Conservation (phyloP, 2,329 filamentous ascomycete species). For the Fusarium compactum region DNA sequence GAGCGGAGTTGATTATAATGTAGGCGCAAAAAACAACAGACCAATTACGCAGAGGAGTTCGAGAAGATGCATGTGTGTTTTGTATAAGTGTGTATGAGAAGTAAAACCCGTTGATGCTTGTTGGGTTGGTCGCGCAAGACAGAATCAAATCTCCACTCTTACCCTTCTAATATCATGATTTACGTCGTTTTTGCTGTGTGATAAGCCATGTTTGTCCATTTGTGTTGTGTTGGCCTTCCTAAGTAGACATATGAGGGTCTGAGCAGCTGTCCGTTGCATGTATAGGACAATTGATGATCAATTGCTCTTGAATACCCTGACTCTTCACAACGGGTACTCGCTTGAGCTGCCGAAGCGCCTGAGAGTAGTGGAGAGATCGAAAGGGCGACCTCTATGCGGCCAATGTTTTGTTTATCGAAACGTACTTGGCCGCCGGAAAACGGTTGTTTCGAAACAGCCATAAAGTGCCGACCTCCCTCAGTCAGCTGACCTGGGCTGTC, state of each 20-base stretch:
- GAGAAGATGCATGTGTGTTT: slow-evolving; percentile 11
- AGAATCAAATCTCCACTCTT: slow-evolving; percentile 50
- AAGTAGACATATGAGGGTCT: not conserved
- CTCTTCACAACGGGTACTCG: not conserved
- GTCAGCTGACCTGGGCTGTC: not conserved
- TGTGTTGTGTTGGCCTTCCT: not conserved
- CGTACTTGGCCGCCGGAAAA: not conserved
- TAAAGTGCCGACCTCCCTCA: not conserved
- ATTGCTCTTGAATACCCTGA: not conserved
- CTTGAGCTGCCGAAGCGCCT: slow-evolving; percentile 20
- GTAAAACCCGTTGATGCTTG: not conserved
- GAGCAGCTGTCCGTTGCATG: not conserved
- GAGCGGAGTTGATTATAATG: slow-evolving; percentile 41
- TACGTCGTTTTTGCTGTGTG: not conserved
- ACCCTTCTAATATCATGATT: slow-evolving; percentile 38
- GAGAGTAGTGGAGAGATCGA: not conserved
- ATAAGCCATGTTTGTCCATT: not conserved
- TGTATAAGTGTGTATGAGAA: slow-evolving; percentile 24
- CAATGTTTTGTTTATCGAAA: slow-evolving; percentile 8
- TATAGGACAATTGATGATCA: not conserved
- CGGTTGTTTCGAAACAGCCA: slow-evolving; percentile 1
- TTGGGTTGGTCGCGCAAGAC: slow-evolving; percentile 41
- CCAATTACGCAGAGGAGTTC: slow-evolving; percentile 27
- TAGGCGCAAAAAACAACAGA: slow-evolving; percentile 35
- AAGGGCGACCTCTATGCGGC: not conserved